phyloP scores from a whole-genome alignment of 768 basidiomycete species.

The Suillus luteus region DNA sequence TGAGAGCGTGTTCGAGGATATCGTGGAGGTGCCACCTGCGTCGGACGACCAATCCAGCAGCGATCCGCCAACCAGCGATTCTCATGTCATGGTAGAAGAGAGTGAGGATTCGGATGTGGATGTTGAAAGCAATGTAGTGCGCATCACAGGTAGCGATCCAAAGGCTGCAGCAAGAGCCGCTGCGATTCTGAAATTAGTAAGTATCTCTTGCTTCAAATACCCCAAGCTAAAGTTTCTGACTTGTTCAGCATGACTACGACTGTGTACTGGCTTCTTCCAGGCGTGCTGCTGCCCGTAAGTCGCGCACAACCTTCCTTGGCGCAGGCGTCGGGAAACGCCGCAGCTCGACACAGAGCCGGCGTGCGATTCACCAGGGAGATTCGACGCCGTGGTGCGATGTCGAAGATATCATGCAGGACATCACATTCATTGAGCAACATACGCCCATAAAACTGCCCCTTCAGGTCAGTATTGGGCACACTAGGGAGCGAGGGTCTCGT shows the following conservation, averaged over 20 bases:
- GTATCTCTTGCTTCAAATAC: constrained; percentile 23
- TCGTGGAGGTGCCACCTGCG: constrained; percentile 9
- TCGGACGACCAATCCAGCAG: constrained; percentile 1
- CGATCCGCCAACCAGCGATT: background rate
- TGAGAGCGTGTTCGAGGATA: constrained; percentile 3
- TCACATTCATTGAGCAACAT: constrained; percentile 27
- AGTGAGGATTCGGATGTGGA: constrained; percentile 36
- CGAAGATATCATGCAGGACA: constrained; percentile 27
- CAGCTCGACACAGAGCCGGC: constrained; percentile 17
- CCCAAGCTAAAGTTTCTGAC: background rate
- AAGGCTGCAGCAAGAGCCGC: constrained; percentile 89
- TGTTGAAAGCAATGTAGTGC: constrained; percentile 56
- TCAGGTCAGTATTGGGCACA: background rate
- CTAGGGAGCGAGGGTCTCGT: background rate
- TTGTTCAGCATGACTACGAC: constrained; percentile 79
- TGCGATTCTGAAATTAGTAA: constrained; percentile 87
- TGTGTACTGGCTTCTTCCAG: constrained; percentile 53
- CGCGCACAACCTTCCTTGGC: constrained; percentile 38
- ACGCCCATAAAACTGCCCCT: constrained; percentile 17
- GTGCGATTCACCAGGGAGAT: constrained; percentile 19
- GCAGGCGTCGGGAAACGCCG: constrained; percentile 33
- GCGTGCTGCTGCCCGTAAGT: constrained; percentile 35
- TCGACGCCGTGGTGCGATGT: constrained; percentile 32
- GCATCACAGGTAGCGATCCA: constrained; percentile 84
- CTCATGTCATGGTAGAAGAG: background rate